Percentiles rank a stretch among this genome's conserved stretches.
These are phyloP conservation scores for Leptographium lundbergii DNA, from an alignment of 2,329 filamentous ascomycete genomes.

Conservation along the genomic window DNA sequence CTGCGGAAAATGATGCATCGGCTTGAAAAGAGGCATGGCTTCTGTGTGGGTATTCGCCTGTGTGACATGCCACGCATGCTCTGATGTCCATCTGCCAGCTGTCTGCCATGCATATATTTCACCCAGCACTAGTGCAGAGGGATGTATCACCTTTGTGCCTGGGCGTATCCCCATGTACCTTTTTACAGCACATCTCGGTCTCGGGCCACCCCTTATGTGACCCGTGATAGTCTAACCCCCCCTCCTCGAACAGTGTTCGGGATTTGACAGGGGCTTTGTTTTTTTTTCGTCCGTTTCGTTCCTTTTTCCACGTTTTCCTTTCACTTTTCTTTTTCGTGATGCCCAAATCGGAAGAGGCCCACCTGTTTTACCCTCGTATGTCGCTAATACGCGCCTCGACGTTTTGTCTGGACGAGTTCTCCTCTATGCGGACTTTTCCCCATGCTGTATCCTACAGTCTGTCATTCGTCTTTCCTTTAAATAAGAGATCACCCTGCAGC, in stretches of 20 bases:
- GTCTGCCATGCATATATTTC: slow-evolving; percentile 7
- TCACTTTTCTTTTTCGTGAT: not conserved
- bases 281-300: not conserved
- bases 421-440: not conserved
- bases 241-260: not conserved
- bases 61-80: slow-evolving; percentile 6
- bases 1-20: not conserved
- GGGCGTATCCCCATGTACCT: slow-evolving; percentile 11
- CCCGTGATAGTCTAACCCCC: not conserved
- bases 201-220: not conserved
- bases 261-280: not conserved
- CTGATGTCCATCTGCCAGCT: slow-evolving; percentile 6
- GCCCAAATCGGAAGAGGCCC: not conserved
- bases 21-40: not conserved
- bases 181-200: not conserved
- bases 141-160: slow-evolving; percentile 6
- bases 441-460: not conserved
- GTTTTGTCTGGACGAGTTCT: not conserved
- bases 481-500: not conserved
- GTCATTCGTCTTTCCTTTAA: not conserved
- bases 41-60: not conserved
- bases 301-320: not conserved
- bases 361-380: not conserved
- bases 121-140: not conserved
- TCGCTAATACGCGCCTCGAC: not conserved